Evolutionary conservation across 352 stramenopile genomes (phyloP).

Genomic region (Blastocystis sp.): DNA sequence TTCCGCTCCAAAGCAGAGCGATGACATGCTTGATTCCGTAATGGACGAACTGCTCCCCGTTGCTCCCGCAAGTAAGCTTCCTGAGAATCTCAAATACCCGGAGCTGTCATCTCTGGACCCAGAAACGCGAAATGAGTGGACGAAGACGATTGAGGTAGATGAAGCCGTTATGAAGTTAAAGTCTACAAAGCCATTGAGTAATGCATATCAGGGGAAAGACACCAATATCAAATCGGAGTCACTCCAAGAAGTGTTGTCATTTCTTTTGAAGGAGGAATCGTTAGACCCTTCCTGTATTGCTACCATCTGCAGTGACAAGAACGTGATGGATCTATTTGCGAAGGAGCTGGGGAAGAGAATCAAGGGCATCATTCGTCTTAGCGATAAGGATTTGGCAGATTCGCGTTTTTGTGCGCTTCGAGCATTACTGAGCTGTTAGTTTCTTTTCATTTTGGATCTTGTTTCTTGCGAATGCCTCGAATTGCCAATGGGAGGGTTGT

Average conservation of each 20-base stretch:
- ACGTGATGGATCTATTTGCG: neutral
- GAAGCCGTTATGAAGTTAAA: constrained; percentile 35
- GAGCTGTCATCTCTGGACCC: neutral
- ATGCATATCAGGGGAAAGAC: neutral
- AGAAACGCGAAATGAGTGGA: constrained; percentile 6
- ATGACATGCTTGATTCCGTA: neutral
- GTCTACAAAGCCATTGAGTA: neutral
- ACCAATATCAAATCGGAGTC: neutral
- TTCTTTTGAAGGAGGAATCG: neutral
- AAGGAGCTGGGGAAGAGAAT: constrained; percentile 10
- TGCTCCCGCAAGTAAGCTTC: neutral
- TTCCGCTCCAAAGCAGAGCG: neutral
- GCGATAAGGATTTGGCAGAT: neutral
- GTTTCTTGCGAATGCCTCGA: constrained; percentile 5
- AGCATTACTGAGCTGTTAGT: constrained; percentile 1
- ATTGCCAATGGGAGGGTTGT: constrained; percentile 47
- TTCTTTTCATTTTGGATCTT: constrained; percentile 7
- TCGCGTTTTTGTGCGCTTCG: constrained; percentile 12
- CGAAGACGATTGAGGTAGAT: constrained; percentile 1
- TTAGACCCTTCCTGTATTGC: neutral
- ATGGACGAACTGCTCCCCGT: neutral
- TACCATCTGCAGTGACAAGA: neutral
- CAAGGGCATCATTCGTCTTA: neutral
- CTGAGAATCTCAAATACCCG: neutral
- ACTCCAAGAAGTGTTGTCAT: constrained; percentile 2